phyloP scores from a whole-genome alignment of 164 flowering plant species.

The Litsea cubeba region DNA sequence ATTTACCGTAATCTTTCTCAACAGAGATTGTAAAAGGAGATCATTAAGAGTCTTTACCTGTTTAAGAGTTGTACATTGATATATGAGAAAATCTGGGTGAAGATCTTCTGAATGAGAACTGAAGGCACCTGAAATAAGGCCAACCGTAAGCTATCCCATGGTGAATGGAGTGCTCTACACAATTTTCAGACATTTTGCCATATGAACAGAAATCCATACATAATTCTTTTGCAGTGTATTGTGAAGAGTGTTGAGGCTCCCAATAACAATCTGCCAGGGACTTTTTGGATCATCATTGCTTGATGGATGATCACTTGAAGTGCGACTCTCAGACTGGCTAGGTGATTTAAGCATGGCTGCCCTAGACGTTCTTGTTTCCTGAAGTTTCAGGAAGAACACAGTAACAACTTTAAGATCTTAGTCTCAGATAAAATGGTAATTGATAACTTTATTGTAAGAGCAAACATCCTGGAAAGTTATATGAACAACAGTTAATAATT shows the following conservation, averaged over 20 bases:
- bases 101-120: conserved; percentile 62
- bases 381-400: conserved; percentile 7
- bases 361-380: conserved; percentile 94
- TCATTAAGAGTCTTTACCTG: conserved; percentile 34
- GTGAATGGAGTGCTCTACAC: too few relatives aligned
- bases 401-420: too few relatives aligned
- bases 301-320: conserved; percentile 22
- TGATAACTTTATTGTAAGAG: too few relatives aligned
- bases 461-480: too few relatives aligned
- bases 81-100: conserved; percentile 61
- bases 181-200: too few relatives aligned
- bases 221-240: conserved; percentile 64
- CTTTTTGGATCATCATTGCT: conserved; percentile 1
- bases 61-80: conserved; percentile 83
- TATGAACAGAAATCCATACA: conserved; percentile 36
- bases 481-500: too few relatives aligned
- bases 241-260: conserved; percentile 66
- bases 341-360: conserved; percentile 59
- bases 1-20: too few relatives aligned
- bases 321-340: conserved; percentile 72
- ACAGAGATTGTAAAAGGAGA: too few relatives aligned
- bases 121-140: conserved; percentile 58
- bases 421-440: not conserved
- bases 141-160: conserved; percentile 4
- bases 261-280: conserved; percentile 92